Evolutionary conservation across 2,329 filamentous ascomycete species (phyloP), one percentile per base, ranked within the genome.

Genomic region (Paecilomyces sp.): DNA sequence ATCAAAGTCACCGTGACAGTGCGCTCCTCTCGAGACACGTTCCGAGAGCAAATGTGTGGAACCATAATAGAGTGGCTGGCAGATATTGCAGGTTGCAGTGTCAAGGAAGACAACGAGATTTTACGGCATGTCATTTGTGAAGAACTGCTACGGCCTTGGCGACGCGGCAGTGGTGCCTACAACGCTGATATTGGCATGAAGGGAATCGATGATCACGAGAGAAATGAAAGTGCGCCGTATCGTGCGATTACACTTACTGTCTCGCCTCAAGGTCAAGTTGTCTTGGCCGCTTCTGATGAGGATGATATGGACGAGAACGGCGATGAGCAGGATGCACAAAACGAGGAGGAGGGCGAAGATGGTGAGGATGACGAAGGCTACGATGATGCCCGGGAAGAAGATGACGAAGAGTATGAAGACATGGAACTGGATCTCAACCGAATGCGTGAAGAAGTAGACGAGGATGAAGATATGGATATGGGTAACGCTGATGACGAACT

Each of bases 11-110:
- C 94, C 0, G 91, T 97, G 55, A 99, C 94, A 0, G 92, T 99
- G 62, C 86, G 94, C 53, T 96, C 93, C 9, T 87, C 94, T 4
- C 85, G 95, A 66, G 94, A 99, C 75, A 97, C 92, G 0, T 99
- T 97, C 77, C 85, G 94, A 61, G 94, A 99, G 72, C 90, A 97
- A 72, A 99, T 99, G 95, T 97, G 92, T 68, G 92, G 90, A n/a
- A 91, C 92, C 15, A 93, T 99, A 62, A 89, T 99, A 58, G 92
- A 97, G 68, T 99, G 95, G 95, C 83, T 99, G 22, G 84, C 88
- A 57, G 95, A 99, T 74, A 95, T 99, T 68, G 85, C 92, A 7
- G 92, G 92, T 31, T 97, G 92, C 74, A 89, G 86, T 57, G 89
- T 96, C 54, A 91, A 91, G 1, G 81, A 85, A 33, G 91, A 99